phyloP scores from a whole-genome alignment of 1,284 basidiomycete species.

The Cutaneotrichosporon sp. region DNA sequence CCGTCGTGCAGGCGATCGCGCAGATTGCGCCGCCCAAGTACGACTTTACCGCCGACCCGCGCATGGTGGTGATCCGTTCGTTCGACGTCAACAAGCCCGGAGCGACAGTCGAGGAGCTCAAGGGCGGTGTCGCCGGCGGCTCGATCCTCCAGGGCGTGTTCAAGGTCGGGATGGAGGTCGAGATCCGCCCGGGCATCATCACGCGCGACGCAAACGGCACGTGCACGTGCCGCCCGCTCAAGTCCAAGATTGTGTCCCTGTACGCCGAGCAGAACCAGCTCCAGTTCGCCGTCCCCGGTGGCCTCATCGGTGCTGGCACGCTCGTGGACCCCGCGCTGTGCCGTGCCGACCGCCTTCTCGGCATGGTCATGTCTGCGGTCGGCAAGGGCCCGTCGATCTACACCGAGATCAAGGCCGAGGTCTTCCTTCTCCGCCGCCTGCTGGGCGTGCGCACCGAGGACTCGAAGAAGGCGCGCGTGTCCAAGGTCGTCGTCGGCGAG shows the following conservation, averaged over 20 bases:
- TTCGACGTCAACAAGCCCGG: constrained; percentile 99
- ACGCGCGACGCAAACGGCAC: constrained; percentile 91
- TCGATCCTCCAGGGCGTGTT: constrained; percentile 93
- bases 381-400: constrained; percentile 93
- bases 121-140: constrained; percentile 97
- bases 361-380: constrained; percentile 92
- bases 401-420: constrained; percentile 63
- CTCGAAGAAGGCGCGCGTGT: constrained; percentile 93
- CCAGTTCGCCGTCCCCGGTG: constrained; percentile 94
- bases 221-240: constrained; percentile 91
- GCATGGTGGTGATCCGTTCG: constrained; percentile 98
- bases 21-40: constrained; percentile 91
- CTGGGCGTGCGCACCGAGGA: constrained; percentile 99
- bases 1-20: constrained; percentile 99
- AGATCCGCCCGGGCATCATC: constrained; percentile 95
- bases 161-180: constrained; percentile 83
- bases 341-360: constrained; percentile 93
- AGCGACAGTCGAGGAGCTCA: constrained; percentile 92
- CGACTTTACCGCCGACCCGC: constrained; percentile 87
- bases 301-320: constrained; percentile 96
- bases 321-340: constrained; percentile 95
- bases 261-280: constrained; percentile 94
- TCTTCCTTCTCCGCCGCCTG: constrained; percentile 89
- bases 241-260: constrained; percentile 85
- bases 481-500: constrained; percentile 91